phyloP scores from a whole-genome alignment of 495 filamentous ascomycete genomes.

The Achaetomiella virescens region DNA sequence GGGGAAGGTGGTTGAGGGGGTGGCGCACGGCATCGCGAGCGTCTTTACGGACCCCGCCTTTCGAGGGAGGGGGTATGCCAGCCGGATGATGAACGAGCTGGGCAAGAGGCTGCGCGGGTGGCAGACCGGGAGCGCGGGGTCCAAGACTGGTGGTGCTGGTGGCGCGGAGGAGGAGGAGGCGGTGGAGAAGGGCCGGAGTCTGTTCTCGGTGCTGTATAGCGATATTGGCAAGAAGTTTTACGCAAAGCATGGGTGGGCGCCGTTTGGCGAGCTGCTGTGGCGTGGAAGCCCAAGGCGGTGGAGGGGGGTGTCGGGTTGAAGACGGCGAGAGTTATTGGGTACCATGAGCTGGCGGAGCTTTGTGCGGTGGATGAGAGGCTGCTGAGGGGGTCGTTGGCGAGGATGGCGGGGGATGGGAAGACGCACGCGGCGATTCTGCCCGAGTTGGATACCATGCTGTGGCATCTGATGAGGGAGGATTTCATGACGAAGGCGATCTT shows the following conservation, averaged over 20 bases:
- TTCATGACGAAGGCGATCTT: slow-evolving; percentile 59
- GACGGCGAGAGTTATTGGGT: slow-evolving; percentile 35
- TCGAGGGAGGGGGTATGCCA: slow-evolving; percentile 72
- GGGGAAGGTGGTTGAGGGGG: slow-evolving; percentile 51
- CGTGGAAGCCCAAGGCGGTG: slow-evolving; percentile 42
- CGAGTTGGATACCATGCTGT: slow-evolving; percentile 63
- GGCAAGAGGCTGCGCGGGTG: slow-evolving; percentile 29
- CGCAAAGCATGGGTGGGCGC: slow-evolving; percentile 70
- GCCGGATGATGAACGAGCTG: slow-evolving; percentile 52
- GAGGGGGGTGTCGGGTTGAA: slow-evolving; percentile 20
- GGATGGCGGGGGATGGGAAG: slow-evolving; percentile 28
- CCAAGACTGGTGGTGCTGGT: background rate
- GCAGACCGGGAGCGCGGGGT: slow-evolving; percentile 34
- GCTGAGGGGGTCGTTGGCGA: slow-evolving; percentile 35
- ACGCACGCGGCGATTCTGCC: slow-evolving; percentile 65
- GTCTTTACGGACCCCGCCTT: slow-evolving; percentile 74
- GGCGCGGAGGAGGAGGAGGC: slow-evolving; percentile 27
- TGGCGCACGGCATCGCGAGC: slow-evolving; percentile 76
- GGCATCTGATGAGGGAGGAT: slow-evolving; percentile 85
- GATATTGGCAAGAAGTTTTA: slow-evolving; percentile 97
- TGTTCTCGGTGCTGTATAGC: slow-evolving; percentile 78
- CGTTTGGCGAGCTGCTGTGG: slow-evolving; percentile 59
- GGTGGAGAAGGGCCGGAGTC: slow-evolving; percentile 3
- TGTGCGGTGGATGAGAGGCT: slow-evolving; percentile 52
- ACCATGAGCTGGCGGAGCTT: slow-evolving; percentile 48